phyloP scores from a whole-genome alignment of 2,329 filamentous ascomycete species.

The Botryotinia globosa region DNA sequence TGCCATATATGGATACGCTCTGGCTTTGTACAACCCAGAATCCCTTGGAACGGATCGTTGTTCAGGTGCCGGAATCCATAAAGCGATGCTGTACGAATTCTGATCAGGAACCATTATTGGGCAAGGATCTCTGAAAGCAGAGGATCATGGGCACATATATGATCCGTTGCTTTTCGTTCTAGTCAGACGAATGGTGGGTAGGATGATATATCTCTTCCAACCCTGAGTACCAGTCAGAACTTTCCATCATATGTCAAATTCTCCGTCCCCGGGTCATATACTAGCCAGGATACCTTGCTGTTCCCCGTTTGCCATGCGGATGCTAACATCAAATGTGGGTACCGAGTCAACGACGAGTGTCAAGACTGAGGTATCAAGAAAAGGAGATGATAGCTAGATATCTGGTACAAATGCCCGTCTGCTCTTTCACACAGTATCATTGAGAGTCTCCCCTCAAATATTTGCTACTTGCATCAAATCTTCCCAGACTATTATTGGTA shows the following conservation, averaged over 20 bases:
- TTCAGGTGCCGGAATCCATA: neutral
- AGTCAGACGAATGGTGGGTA: neutral
- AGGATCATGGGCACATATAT: neutral
- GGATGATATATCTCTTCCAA: neutral
- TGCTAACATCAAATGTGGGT: neutral
- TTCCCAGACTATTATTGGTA: neutral
- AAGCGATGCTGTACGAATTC: neutral
- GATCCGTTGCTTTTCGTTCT: neutral
- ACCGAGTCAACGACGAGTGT: conserved; percentile 13
- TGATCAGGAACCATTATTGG: neutral
- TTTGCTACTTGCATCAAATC: neutral
- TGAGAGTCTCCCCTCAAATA: neutral
- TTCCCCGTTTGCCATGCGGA: conserved; percentile 3
- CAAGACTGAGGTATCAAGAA: neutral
- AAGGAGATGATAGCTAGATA: neutral
- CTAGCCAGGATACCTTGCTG: conserved; percentile 6
- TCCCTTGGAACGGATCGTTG: neutral
- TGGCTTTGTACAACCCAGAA: neutral
- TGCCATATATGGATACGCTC: neutral
- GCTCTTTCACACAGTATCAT: neutral
- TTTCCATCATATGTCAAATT: neutral
- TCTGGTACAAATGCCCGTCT: neutral
- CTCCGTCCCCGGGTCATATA: neutral
- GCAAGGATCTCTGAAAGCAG: neutral
- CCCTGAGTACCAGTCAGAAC: neutral